A percentile compares a stretch with the other conserved stretches of the same genome.
Conservation (phyloP, 2,329 filamentous ascomycete species). For the Colletotrichum plurivorum region DNA sequence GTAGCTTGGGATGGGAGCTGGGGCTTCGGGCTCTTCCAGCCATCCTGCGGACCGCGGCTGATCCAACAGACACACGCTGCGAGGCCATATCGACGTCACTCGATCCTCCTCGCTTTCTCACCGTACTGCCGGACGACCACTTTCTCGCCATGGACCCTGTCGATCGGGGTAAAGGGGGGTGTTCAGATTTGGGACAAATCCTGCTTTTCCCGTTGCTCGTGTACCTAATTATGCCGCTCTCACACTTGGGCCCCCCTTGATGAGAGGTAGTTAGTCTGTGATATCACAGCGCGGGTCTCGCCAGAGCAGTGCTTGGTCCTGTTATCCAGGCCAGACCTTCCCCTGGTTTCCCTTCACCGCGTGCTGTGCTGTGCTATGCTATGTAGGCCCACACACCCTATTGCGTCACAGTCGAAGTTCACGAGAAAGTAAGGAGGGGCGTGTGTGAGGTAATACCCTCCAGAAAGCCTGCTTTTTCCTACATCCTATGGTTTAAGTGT, state of each 20-base stretch:
- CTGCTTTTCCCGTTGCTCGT: constrained; percentile 1
- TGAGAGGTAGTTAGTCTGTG: constrained; percentile 18
- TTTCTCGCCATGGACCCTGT: not conserved
- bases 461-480: not conserved
- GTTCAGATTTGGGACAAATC: constrained; percentile 20
- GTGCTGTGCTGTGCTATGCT: too few species aligned
- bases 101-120: not conserved
- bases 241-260: not conserved
- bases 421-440: not conserved
- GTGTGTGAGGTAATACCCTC: constrained; percentile 34
- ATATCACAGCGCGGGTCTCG: constrained; percentile 37
- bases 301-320: not conserved
- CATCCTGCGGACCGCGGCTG: not conserved
- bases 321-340: not conserved
- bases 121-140: not conserved
- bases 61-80: too few species aligned
- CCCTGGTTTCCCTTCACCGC: too few species aligned
- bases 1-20: not conserved
- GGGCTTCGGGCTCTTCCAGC: too few species aligned
- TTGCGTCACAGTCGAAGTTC: constrained; percentile 32
- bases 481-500: constrained; percentile 25
- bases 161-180: not conserved
- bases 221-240: not conserved
- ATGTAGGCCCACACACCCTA: constrained; percentile 14
- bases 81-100: not conserved